phyloP scores from a whole-genome alignment of 2,329 filamentous ascomycete species.

The Tolypocladium inflatum region DNA sequence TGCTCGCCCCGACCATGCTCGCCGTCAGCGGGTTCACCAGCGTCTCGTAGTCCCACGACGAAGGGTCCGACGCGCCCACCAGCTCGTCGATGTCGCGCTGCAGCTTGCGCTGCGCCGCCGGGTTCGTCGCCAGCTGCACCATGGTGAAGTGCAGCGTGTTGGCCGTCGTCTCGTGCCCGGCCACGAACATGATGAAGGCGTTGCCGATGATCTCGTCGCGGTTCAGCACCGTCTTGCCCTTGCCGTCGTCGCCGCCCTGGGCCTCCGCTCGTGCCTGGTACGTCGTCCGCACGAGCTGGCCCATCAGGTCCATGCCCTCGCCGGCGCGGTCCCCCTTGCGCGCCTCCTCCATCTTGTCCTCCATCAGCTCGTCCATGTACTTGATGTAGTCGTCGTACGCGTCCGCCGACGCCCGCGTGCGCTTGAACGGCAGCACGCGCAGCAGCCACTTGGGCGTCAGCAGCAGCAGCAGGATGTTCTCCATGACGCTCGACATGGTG shows the following conservation, averaged over 20 bases:
- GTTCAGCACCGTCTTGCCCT: constrained; percentile 28
- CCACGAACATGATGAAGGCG: constrained; percentile 58
- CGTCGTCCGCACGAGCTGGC: constrained; percentile 24
- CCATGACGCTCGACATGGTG: constrained; percentile 50
- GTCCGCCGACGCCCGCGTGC: constrained; percentile 39
- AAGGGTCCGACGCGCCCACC: constrained; percentile 46
- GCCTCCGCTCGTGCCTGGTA: not conserved
- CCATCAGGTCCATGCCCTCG: constrained; percentile 44
- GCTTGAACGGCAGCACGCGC: constrained; percentile 40
- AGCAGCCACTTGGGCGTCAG: constrained; percentile 49
- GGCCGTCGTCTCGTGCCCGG: constrained; percentile 74
- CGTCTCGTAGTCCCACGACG: constrained; percentile 62
- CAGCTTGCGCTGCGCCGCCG: constrained; percentile 51
- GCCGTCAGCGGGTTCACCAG: constrained; percentile 56
- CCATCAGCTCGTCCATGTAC: constrained; percentile 62
- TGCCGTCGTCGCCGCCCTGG: not conserved
- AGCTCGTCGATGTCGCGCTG: constrained; percentile 62
- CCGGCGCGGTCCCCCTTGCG: constrained; percentile 24
- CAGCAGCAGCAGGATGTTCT: constrained; percentile 54
- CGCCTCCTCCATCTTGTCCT: constrained; percentile 43
- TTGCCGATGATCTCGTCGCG: constrained; percentile 64
- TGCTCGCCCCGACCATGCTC: constrained; percentile 61
- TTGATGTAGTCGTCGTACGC: constrained; percentile 54
- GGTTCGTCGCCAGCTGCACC: constrained; percentile 57
- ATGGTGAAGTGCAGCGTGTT: constrained; percentile 65